Conservation (phyloP, 208 protist genomes). For the Trypanosoma avium region DNA sequence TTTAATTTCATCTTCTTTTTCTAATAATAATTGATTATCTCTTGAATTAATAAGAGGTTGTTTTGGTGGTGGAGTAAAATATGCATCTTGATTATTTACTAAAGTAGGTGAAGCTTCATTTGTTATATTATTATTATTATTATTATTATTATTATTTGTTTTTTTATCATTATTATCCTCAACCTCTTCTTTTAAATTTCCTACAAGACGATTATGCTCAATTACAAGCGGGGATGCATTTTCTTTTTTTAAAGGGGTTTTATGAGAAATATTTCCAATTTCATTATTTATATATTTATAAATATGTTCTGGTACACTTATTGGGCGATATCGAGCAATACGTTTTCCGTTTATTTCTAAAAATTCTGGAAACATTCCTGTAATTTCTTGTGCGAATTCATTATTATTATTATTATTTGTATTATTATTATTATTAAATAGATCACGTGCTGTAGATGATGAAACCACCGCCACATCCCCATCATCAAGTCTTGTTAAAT, state of each 20-base stretch:
- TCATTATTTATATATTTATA: neutral
- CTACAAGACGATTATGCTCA: constrained; percentile 9
- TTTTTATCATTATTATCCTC: neutral
- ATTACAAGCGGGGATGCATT: neutral
- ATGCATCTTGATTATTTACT: neutral
- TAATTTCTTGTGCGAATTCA: neutral
- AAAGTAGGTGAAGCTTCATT: neutral
- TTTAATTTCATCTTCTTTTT: neutral
- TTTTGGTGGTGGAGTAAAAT: constrained; percentile 9
- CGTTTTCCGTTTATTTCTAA: constrained; percentile 26
- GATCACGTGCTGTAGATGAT: constrained; percentile 5
- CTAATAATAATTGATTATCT: neutral
- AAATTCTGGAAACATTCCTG: constrained; percentile 11
- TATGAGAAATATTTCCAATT: neutral
- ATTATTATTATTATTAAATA: constrained; percentile 7
- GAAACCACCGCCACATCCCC: too few species aligned
- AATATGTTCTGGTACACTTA: neutral
- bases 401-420: neutral
- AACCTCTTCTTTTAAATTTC: neutral
- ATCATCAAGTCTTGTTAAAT: neutral
- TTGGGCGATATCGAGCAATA: constrained; percentile 17
- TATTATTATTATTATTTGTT: neutral
- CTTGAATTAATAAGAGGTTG: neutral
- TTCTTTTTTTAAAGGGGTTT: neutral
- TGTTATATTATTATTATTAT: too few species aligned